phyloP scores from a whole-genome alignment of 352 stramenopile species.

The Pythium phragmiticola region DNA sequence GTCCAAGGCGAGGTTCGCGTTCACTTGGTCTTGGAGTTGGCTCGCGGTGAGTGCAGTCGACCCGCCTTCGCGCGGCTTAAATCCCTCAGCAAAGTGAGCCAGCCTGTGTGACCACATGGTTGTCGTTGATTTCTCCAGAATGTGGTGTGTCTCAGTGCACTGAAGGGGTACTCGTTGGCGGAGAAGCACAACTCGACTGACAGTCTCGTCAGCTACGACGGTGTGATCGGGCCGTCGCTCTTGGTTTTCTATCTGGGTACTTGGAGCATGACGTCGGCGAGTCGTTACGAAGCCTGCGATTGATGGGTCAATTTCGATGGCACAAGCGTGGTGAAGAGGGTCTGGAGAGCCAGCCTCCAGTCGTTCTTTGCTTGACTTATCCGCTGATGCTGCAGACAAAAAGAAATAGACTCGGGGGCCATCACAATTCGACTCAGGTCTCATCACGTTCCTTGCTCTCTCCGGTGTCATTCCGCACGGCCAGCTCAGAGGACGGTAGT shows the following conservation, averaged over 20 bases:
- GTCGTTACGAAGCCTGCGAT: not conserved
- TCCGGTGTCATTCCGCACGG: not conserved
- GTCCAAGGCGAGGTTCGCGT: not conserved
- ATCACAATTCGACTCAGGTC: not conserved
- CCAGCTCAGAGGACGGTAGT: not conserved
- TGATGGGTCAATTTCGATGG: slow-evolving; percentile 18
- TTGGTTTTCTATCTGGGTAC: not conserved
- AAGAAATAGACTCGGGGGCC: not conserved
- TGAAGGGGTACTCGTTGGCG: not conserved
- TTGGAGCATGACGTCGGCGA: not conserved
- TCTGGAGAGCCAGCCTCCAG: not conserved
- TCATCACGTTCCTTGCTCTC: not conserved
- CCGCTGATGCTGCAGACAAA: not conserved
- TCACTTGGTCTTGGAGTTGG: not conserved
- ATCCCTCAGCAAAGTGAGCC: not conserved
- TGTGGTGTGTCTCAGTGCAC: not conserved
- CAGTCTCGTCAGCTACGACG: not conserved
- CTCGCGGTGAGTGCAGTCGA: not conserved
- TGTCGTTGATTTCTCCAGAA: not conserved
- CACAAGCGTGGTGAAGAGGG: slow-evolving; percentile 13
- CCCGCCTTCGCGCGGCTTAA: not conserved
- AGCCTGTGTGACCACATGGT: not conserved
- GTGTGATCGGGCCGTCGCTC: not conserved
- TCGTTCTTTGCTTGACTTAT: not conserved
- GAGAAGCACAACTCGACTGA: not conserved